Evolutionary conservation across 345 rosid species (phyloP), one percentile per base, ranked within the genome.

Genomic region (Brassica nigra): DNA sequence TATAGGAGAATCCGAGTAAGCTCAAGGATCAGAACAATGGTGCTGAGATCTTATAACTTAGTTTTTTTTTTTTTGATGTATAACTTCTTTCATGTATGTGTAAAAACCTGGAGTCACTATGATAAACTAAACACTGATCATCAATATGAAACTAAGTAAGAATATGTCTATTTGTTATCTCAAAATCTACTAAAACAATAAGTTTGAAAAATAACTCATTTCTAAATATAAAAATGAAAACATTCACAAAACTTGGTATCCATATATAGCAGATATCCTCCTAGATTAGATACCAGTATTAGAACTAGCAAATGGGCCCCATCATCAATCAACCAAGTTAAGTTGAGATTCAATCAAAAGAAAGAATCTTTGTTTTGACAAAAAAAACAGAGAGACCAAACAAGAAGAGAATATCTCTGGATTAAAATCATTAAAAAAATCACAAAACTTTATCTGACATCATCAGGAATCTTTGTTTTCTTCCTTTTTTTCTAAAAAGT

Each of bases 381-480:
- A 15, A 15, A 12, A 16, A 54, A 3, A 10, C 27, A 39, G 12
- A 54, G 18, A 52, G 20, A 52, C 58, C 8, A 52, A 16, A 15
- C 9, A 16, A 16, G 58, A 16, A 54, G 9, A 54, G 27, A 54
- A 54, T 54, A 54, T 54, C 59, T 54, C 16, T 6, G 1, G 59
- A 54, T 54, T 15, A n/a, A 47, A 54, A 15, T 15, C 59, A 54
- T 55, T 47, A 4, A n/a, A 49, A n/a, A 29, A 59, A 62, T 2
- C 37, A 30, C 74, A 49, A 71, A 58, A 37, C 49, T 57, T 37
- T 23, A 57, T 31, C 81, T 28, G 55, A 52, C 57, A 8, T 7
- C 11, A 42, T 16, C 59, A 57, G 36, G 79, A 68, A 80, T 79
- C 65, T 55, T 54, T 54, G 59, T 15, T 16, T 54, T 54, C 23